Conservation (phyloP, 495 filamentous ascomycete species). For the Penicillium chermesinum region DNA sequence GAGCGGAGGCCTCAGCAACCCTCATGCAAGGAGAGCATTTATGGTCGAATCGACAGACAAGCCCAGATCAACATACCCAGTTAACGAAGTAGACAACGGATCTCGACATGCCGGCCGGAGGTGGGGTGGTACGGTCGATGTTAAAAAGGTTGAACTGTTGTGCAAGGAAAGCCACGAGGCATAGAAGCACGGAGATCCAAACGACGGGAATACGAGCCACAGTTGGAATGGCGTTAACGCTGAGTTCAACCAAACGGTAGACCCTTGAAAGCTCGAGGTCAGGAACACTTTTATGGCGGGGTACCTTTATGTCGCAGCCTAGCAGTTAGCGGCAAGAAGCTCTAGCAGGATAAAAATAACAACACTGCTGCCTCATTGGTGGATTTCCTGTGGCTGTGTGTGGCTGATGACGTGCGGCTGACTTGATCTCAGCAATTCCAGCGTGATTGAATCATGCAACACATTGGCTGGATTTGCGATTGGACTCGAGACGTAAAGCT, state of each 20-base stretch:
- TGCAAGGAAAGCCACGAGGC: constrained; percentile 20
- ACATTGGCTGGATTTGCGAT: neutral
- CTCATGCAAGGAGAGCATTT: too few relatives aligned
- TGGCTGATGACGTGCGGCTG: too few relatives aligned
- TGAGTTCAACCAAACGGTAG: neutral
- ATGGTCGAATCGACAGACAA: neutral
- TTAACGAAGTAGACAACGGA: constrained; percentile 54
- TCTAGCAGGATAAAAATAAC: constrained; percentile 21
- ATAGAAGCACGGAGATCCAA: constrained; percentile 13
- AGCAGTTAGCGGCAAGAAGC: constrained; percentile 18
- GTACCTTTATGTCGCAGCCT: constrained; percentile 30
- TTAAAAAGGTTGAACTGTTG: constrained; percentile 8
- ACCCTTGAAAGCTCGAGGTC: neutral
- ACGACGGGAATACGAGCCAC: constrained; percentile 19
- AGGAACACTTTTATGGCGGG: constrained; percentile 2
- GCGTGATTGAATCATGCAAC: too few relatives aligned
- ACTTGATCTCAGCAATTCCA: neutral
- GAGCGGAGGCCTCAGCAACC: too few relatives aligned
- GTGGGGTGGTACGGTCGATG: constrained; percentile 7
- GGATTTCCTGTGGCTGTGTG: constrained; percentile 10
- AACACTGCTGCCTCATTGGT: constrained; percentile 13
- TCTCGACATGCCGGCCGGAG: constrained; percentile 26
- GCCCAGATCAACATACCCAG: constrained; percentile 37
- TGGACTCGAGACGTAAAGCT: neutral
- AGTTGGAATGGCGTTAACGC: neutral